These are phyloP conservation scores for Garcia nutans DNA, from an alignment of 345 rosid species.

Conservation along the genomic window DNA sequence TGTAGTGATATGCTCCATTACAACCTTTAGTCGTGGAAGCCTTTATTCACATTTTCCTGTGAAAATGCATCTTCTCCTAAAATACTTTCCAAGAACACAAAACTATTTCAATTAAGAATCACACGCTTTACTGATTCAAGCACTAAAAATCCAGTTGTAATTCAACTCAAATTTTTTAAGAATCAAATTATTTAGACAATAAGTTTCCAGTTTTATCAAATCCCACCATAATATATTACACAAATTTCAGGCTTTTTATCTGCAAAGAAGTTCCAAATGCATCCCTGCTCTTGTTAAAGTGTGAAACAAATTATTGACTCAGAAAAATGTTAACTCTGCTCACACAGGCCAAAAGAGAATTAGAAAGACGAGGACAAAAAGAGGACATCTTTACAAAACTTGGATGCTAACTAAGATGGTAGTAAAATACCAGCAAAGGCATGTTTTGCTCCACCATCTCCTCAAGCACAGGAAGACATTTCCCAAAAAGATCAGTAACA, in stretches of 20 bases:
- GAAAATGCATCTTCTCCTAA: no score
- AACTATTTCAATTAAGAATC: neutral
- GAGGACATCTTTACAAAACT: neutral
- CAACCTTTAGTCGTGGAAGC: slow-evolving; percentile 73
- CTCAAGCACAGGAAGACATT: slow-evolving; percentile 83
- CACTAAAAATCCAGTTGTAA: neutral
- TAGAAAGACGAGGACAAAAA: neutral
- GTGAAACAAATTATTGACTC: neutral
- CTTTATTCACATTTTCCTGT: slow-evolving; percentile 19
- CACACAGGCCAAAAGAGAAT: neutral
- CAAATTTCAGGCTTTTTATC: neutral
- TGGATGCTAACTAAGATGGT: neutral
- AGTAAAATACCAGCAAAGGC: slow-evolving; percentile 75
- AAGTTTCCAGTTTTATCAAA: neutral
- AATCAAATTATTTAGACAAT: no score
- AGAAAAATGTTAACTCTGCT: neutral
- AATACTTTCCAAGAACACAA: no score
- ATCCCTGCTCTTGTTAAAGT: neutral
- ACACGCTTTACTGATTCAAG: neutral
- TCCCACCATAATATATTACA: neutral
- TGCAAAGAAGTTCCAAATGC: neutral
- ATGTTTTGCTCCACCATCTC: slow-evolving; percentile 80
- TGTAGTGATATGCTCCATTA: slow-evolving; percentile 94
- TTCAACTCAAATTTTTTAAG: neutral
- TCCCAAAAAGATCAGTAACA: slow-evolving; percentile 87